Conservation (phyloP, 805 yeast species). For the Candida manassasensis region DNA sequence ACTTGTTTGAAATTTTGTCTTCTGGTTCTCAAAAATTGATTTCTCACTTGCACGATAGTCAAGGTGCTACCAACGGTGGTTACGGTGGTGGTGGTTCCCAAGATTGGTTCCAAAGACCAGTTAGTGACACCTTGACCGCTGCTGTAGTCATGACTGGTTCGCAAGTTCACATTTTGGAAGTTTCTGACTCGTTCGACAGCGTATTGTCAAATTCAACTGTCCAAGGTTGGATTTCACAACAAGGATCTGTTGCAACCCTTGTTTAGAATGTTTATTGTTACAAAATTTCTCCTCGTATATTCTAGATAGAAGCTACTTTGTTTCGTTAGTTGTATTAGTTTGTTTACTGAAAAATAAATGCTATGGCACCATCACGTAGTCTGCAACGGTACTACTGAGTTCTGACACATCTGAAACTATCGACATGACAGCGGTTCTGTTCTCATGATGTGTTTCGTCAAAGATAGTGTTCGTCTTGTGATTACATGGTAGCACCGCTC, state of each 20-base stretch:
- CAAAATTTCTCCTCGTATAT: background rate
- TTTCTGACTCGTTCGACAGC: slow-evolving; percentile 55
- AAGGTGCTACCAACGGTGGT: slow-evolving; percentile 53
- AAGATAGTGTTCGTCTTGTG: no score
- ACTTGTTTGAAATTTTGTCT: slow-evolving; percentile 82
- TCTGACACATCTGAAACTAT: no score
- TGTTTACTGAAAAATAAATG: background rate
- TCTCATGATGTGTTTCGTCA: no score
- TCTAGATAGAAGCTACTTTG: background rate
- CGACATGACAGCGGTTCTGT: no score
- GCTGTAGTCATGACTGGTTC: slow-evolving; percentile 72
- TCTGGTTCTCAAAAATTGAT: slow-evolving; percentile 73
- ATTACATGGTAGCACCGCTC: no score
- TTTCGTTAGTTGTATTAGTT: slow-evolving; percentile 1
- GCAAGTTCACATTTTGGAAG: slow-evolving; percentile 55
- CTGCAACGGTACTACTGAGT: no score
- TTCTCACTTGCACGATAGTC: slow-evolving; percentile 80
- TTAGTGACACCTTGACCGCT: slow-evolving; percentile 71
- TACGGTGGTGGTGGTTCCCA: slow-evolving; percentile 73
- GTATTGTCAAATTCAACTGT: slow-evolving; percentile 45
- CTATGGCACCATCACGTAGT: background rate
- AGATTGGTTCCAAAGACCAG: slow-evolving; percentile 88
- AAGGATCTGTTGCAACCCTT: slow-evolving; percentile 46
- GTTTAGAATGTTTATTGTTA: slow-evolving; percentile 8
- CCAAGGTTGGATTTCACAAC: slow-evolving; percentile 47